Evolutionary conservation across 768 basidiomycete species (phyloP), one percentile per base, ranked within the genome.

Genomic region (Amanita molliuscula): DNA sequence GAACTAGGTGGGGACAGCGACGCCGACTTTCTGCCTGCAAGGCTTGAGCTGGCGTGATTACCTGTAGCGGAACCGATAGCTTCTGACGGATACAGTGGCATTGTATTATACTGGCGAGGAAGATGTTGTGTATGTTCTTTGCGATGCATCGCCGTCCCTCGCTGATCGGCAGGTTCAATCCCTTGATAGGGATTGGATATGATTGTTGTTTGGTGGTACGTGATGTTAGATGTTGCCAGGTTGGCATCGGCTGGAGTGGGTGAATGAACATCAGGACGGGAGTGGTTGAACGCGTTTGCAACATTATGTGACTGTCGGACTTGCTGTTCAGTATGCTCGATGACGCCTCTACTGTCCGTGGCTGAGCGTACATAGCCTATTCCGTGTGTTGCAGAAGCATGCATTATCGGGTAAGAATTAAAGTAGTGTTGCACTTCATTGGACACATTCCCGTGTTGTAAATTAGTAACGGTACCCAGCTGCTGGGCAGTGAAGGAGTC

Each of bases 401-500:
- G 40, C 4, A 62, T 52, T n/a, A 60, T 53, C 3, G 54, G 25
- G 43, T 66, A 67, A 35, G 65, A 59, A 20, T 59, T 45, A 53
- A 62, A 62, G 18, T 20, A n/a, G 34, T 59, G 59, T 37, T 63
- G 60, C 13, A 15, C 28, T 23, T 13, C 26, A 34, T 23, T 20
- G 3, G 21, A 13, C 3, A 20, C 29, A 13, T 11, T 28, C 20
- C 38, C 48, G 10, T 50, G 23, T 3, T 50, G 29, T 33, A 43
- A 25, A 23, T 35, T 21, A n/a, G 50, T 15, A 51, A 55, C 3
- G 37, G 29, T 15, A 53, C 40, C 59, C 16, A 26, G 31, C 29
- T 29, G 53, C 46, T 58, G 61, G 25, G 58, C 42, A 26, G 48
- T 54, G 46, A 59, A 70, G 10, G 62, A 47, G 46, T 69, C 65